Evolutionary conservation across 2,329 filamentous ascomycete species (phyloP).

Genomic region (Alternaria ventricosa): DNA sequence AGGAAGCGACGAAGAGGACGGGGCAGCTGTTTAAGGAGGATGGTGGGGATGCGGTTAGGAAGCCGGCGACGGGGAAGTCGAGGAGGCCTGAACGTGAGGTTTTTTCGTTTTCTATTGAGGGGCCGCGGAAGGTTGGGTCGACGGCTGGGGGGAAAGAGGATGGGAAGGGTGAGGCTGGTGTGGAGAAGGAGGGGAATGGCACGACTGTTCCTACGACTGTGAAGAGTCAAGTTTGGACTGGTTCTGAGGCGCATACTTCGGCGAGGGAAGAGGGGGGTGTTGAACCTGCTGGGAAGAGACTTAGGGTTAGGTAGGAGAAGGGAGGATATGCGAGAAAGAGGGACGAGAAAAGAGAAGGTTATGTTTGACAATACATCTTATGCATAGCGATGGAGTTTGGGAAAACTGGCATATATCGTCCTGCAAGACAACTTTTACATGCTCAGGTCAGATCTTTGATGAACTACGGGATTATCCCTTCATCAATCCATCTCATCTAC

Average conservation of each 20-base stretch:
- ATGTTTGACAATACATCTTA: not conserved
- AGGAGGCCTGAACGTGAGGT: conserved; percentile 34
- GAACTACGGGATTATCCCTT: too few relatives aligned
- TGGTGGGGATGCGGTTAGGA: conserved; percentile 5
- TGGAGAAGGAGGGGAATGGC: conserved; percentile 2
- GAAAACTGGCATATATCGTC: not conserved
- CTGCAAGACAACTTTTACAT: too few relatives aligned
- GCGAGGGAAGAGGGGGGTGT: not conserved
- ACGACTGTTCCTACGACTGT: too few relatives aligned
- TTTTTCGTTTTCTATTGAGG: conserved; percentile 46
- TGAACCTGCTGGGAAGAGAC: conserved; percentile 33
- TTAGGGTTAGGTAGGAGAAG: conserved; percentile 22
- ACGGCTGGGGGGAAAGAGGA: conserved; percentile 1
- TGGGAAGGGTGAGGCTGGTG: not conserved
- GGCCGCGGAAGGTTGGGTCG: conserved; percentile 35
- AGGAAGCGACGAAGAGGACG: conserved; percentile 7
- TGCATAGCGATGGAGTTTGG: conserved; percentile 1
- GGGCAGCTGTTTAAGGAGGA: conserved; percentile 10
- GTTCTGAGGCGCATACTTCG: conserved; percentile 1
- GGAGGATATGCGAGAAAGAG: not conserved
- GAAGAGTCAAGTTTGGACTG: not conserved
- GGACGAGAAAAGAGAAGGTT: not conserved
- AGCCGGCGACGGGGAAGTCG: conserved; percentile 14
- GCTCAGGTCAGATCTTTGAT: too few relatives aligned
- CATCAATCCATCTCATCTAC: too few relatives aligned